Evolutionary conservation across 1,284 basidiomycete genomes (phyloP), one percentile per base, ranked within the genome.

Genomic region (Cutaneotrichosporon daszewskae): DNA sequence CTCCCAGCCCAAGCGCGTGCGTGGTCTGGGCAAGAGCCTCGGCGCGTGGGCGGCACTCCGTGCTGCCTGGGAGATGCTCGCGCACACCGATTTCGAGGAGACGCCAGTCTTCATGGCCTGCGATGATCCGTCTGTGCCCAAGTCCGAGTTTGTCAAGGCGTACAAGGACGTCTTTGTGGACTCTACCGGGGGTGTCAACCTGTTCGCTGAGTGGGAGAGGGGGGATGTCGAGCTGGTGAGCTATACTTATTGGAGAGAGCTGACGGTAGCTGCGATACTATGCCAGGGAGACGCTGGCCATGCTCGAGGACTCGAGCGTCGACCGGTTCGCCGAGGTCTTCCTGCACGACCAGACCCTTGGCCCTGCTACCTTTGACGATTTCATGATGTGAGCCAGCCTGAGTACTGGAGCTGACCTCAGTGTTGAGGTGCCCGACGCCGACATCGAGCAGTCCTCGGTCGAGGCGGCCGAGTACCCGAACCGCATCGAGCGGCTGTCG

Each of bases 101-200:
- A 76, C 78, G 0, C 77, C 79, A 0, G 74, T 83, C 0, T 89
- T 84, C 55, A 76, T 85, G 49, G 85, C 69, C 38, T 41, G 34
- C 19, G 57, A 55, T 14, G 48, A 50, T 8, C 55, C 60, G 40
- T 57, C 57, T 32, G 58, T 75, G 17, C 66, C 71, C 8, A 54
- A 57, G 11, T 36, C 59, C 13, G 62, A 73, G 19, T 68, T 73
- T 42, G 43, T 58, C 25, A 41, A 47, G 11, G 52, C 57, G 3
- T 72, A 65, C 42, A 47, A 64, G 6, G 57, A 66, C 13, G 76
- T 84, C 8, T 81, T 96, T 32, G 83, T 95, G 1, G 91, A 95
- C 58, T 80, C 84, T 1, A 79, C 82, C 0, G 88, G 87, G 0
- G 77, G 75, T 2, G 74, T 88, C 40, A 98, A 98, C 63, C 60